Evolutionary conservation across 306 rosid species (phyloP), one percentile per base, ranked within the genome.

Genomic region (Glycine tomentella): DNA sequence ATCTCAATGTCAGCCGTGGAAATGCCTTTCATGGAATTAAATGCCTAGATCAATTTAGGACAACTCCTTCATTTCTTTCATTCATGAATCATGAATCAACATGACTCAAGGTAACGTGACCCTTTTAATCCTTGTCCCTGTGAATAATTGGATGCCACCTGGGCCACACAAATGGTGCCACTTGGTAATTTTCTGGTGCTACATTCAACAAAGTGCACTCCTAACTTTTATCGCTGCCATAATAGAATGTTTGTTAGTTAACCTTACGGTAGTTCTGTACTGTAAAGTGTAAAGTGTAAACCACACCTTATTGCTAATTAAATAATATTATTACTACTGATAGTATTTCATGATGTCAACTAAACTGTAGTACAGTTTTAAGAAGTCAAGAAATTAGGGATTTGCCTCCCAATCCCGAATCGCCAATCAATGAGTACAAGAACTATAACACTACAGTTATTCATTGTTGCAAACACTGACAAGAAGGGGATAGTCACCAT

Each of bases 21-120:
- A 53, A 75, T 80, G 59, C 69, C 34, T 25, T 55, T 78, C 75
- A 44, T 61, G 17, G 14, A 17, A 82, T 82, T 79, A 46, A 82
- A 25, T 57, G 45, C 71, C 38, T 57, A 8, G 9, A 42, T 7
- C 53, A 31, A 8, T 69, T 73, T 38, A 25, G 61, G 58, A 56
- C 45, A 70, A 51, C 14, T 34, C 70, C 25, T 67, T 44, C 44
- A 8, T 57, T 81, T 75, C 74, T 62, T 63, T 25, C 55, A 80
- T 75, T 69, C 49, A n/a, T 55, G 25, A 56, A 17, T 17, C 57
- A 13, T 51, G 46, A 25, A 25, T 25, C 31, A 25, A 25, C 31
- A 25, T 25, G 31, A 25, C 31, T 25, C 31, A 25, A 25, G 31
- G 31, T 25, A 25, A 25, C 31, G 31, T 25, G 1, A 20, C 25